Evolutionary conservation across 73 alveolate species (phyloP).

Genomic region (Tetrahymena borealis): DNA sequence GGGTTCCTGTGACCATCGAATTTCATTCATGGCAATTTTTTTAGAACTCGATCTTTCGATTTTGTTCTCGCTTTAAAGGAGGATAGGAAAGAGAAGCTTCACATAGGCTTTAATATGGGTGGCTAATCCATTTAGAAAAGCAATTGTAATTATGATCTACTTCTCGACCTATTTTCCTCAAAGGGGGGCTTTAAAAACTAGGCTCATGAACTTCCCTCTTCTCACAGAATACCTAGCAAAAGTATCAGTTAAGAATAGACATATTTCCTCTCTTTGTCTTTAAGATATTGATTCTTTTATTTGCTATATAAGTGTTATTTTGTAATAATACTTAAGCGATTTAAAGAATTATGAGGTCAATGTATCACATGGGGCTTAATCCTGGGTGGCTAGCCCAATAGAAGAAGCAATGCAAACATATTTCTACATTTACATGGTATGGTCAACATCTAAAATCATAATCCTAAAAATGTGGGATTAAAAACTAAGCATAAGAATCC

Average conservation of each 20-base stretch:
- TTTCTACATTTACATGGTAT: background rate
- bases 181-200: background rate
- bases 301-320: background rate
- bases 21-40: background rate
- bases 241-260: background rate
- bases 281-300: background rate
- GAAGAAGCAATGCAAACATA: background rate
- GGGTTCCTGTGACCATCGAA: background rate
- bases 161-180: background rate
- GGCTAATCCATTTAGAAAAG: slow-evolving; percentile 1
- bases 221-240: slow-evolving; percentile 1
- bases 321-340: background rate
- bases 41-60: background rate
- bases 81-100: background rate
- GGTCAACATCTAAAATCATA: background rate
- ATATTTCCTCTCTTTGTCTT: background rate
- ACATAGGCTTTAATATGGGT: slow-evolving; percentile 1
- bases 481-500: background rate
- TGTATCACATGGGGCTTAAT: background rate
- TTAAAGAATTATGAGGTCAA: background rate
- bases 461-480: background rate
- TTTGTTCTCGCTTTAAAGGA: background rate
- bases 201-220: background rate
- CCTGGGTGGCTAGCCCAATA: background rate
- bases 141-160: background rate